Base-by-base conservation (phyloP, 345 rosid species). In the Kandelia obovata region DNA sequence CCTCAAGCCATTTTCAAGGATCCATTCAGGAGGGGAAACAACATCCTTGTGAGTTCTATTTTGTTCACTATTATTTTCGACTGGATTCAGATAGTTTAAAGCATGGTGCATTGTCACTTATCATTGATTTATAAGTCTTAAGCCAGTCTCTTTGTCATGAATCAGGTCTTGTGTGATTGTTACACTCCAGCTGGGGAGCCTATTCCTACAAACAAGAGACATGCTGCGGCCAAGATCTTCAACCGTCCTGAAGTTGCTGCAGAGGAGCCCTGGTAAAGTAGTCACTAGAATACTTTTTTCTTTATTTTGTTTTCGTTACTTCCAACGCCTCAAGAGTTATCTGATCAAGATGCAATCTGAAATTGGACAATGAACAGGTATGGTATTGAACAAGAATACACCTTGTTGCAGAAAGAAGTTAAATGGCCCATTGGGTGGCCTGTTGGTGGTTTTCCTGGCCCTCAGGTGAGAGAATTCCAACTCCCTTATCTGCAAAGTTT, bases 401-500 rank as follows among this genome's bases (percentile, higher is more conserved):
- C 97, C 71, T 74, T 89, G 85, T 74, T 94, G 86, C 95, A 91
- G 74, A 91, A 89, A 67, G 89, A 89, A 62, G 84, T 89, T 25
- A 81, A 83, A 20, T 94, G 98, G 98, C 98, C 97, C 11, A 57
- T 94, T 32, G 97, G 98, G 5, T 94, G 97, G 98, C 97, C 97
- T 0, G 32, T 85, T 28, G 96, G 90, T 64, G 98, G 98, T 56
- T 94, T 28, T 72, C 98, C 98, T 5, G 98, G 98, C 15, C 91
- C 97, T 73, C 94, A 88, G 91, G 98, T 89, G 58, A n/a, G 64
- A 23, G 11, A 51, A 27, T 7, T 10, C 27, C 10, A 35, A 23
- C 57, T 43, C 32, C 39, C 17, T 15, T 32, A 5, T 37, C 25
- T 15, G 26, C 5, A 10, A 56, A 20, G 59, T 9, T 23, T 9